Conservation (phyloP, 2,329 filamentous ascomycete genomes). For the Colletotrichum zoysiae region DNA sequence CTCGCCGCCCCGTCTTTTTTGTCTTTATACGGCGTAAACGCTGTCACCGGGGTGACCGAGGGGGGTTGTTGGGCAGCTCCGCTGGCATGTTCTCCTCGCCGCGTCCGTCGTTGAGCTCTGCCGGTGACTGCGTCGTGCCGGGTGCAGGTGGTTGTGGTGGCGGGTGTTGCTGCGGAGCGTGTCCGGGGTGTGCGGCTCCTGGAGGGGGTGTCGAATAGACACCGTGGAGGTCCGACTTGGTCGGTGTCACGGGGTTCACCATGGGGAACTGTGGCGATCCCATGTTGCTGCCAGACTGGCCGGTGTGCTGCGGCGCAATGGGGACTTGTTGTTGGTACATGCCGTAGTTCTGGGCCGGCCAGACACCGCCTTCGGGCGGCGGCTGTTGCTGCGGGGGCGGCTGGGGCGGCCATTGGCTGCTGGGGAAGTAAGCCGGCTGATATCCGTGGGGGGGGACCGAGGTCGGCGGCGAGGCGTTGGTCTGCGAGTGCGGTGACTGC, state of each 20-base stretch:
- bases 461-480: constrained; percentile 33
- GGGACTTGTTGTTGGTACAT: constrained; percentile 44
- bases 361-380: constrained; percentile 37
- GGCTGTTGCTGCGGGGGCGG: constrained; percentile 26
- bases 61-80: constrained; percentile 39
- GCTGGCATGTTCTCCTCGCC: constrained; percentile 40
- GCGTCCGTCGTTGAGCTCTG: constrained; percentile 34
- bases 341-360: constrained; percentile 41
- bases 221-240: constrained; percentile 36
- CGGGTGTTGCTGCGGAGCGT: constrained; percentile 10
- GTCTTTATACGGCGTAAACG: background rate
- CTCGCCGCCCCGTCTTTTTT: background rate
- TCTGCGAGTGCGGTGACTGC: constrained; percentile 39
- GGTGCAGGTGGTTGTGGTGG: constrained; percentile 2
- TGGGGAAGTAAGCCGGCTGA: constrained; percentile 38
- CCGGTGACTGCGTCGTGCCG: constrained; percentile 31
- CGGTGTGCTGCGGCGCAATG: constrained; percentile 42
- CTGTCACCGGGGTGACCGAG: constrained; percentile 33
- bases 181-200: constrained; percentile 23
- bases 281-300: constrained; percentile 31
- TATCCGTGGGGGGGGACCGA: constrained; percentile 36
- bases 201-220: constrained; percentile 30
- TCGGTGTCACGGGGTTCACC: constrained; percentile 36
- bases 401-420: constrained; percentile 35
- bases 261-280: constrained; percentile 42